Evolutionary conservation across 371 early-diverging fungal genomes (phyloP).

Genomic region (Lichtheimia ramosa): DNA sequence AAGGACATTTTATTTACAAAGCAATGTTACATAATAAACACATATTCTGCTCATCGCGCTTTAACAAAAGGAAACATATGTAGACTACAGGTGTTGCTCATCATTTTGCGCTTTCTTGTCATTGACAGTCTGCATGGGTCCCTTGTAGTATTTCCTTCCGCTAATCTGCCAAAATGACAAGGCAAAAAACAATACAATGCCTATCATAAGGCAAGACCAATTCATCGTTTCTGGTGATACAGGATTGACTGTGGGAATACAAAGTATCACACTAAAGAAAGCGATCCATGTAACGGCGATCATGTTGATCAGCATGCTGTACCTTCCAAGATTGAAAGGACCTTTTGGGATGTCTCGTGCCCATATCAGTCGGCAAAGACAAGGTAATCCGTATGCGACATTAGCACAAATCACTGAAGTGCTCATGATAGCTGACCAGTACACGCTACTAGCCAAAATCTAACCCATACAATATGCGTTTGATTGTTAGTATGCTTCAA

Average conservation of each 20-base stretch:
- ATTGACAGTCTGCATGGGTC: slow-evolving; percentile 26
- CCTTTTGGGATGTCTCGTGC: slow-evolving; percentile 13
- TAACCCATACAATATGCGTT: neutral
- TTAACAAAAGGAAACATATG: no score
- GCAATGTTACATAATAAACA: no score
- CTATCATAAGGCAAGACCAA: slow-evolving; percentile 25
- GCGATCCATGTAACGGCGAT: slow-evolving; percentile 25
- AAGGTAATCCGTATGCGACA: slow-evolving; percentile 27
- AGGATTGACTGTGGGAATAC: slow-evolving; percentile 21
- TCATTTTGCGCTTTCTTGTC: no score
- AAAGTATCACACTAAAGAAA: slow-evolving; percentile 24
- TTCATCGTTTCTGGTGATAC: slow-evolving; percentile 22
- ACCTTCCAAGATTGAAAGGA: slow-evolving; percentile 25
- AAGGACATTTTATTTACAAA: no score
- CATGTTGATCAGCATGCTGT: slow-evolving; percentile 18
- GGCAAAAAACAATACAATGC: slow-evolving; percentile 16
- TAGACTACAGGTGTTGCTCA: no score
- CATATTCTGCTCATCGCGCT: no score
- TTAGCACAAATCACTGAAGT: slow-evolving; percentile 22
- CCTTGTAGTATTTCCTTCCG: slow-evolving; percentile 22
- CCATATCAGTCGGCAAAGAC: slow-evolving; percentile 27
- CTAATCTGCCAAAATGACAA: slow-evolving; percentile 17
- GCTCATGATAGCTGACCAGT: slow-evolving; percentile 27
- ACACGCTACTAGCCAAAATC: slow-evolving; percentile 24
- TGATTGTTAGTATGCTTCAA: neutral